Percentiles rank a stretch among this genome's conserved stretches.
Conservation (phyloP, 768 basidiomycete genomes). For the Crassisporium funariophilum region DNA sequence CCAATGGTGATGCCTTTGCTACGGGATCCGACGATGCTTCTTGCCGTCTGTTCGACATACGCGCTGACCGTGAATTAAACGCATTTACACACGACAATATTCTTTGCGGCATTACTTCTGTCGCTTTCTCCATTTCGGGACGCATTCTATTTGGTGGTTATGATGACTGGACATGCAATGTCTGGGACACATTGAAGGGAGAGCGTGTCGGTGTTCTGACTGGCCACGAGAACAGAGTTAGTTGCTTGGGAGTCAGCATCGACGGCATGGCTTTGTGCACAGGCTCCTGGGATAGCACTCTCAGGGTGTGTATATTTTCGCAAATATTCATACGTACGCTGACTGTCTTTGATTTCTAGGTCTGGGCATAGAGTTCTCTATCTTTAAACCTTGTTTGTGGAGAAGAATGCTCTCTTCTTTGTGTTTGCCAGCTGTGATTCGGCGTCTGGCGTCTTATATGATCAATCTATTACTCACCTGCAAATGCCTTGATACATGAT, state of each 20-base stretch:
- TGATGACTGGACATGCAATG: conserved; percentile 99
- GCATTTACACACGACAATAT: conserved; percentile 99
- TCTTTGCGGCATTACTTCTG: conserved; percentile 97
- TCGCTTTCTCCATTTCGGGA: conserved; percentile 97
- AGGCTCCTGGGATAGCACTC: conserved; percentile 96
- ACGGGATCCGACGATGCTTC: conserved; percentile 99
- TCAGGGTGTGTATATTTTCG: conserved; percentile 65
- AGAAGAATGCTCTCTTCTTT: conserved; percentile 14
- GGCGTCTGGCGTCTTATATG: conserved; percentile 49
- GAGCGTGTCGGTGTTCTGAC: conserved; percentile 97
- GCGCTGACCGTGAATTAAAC: conserved; percentile 96
- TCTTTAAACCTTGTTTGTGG: neutral
- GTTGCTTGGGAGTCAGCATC: conserved; percentile 91
- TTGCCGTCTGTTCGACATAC: conserved; percentile 96
- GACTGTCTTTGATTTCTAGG: conserved; percentile 48
- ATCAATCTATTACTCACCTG: conserved; percentile 57
- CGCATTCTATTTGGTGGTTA: conserved; percentile 98
- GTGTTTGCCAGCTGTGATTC: conserved; percentile 13
- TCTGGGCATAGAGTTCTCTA: conserved; percentile 71
- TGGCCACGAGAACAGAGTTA: conserved; percentile 97
- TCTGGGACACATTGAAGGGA: conserved; percentile 99
- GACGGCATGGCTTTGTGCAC: conserved; percentile 99
- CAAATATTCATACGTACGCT: conserved; percentile 11
- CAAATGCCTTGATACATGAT: conserved; percentile 40
- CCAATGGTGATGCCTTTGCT: conserved; percentile 98